Conservation (phyloP, 1,284 basidiomycete species). For the Naganishia cerealis region DNA sequence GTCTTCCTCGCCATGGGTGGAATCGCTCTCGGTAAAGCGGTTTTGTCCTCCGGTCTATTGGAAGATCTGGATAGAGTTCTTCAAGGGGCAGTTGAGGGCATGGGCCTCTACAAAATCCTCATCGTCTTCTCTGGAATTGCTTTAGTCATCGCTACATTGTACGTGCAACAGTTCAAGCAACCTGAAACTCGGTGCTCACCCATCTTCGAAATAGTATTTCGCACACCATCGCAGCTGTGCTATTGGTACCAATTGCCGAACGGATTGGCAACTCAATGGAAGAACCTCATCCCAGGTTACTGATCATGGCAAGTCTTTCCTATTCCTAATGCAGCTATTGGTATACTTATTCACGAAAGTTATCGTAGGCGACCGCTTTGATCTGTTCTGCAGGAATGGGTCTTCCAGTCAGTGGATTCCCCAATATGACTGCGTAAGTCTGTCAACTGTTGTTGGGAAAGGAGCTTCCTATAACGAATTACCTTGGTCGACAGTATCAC, state of each 20-base stretch:
- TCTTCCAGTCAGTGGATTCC: constrained; percentile 95
- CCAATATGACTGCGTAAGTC: constrained; percentile 88
- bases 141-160: constrained; percentile 67
- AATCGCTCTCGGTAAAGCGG: constrained; percentile 92
- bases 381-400: constrained; percentile 97
- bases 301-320: constrained; percentile 69
- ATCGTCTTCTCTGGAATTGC: constrained; percentile 78
- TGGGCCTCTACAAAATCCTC: constrained; percentile 77
- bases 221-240: constrained; percentile 92
- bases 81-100: constrained; percentile 67
- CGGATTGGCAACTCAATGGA: constrained; percentile 79
- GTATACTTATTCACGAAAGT: background rate
- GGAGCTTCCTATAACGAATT: constrained; percentile 2
- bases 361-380: constrained; percentile 65
- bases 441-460: background rate
- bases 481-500: constrained; percentile 64
- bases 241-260: constrained; percentile 92
- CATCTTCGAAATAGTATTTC: constrained; percentile 62
- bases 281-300: constrained; percentile 68
- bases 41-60: constrained; percentile 83
- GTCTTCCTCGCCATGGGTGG: constrained; percentile 97
- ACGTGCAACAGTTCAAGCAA: constrained; percentile 34
- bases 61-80: constrained; percentile 73
- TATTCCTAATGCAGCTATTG: background rate
- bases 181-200: constrained; percentile 2